Base-by-base conservation (phyloP, 495 filamentous ascomycete genomes). In the Neurospora sp. region DNA sequence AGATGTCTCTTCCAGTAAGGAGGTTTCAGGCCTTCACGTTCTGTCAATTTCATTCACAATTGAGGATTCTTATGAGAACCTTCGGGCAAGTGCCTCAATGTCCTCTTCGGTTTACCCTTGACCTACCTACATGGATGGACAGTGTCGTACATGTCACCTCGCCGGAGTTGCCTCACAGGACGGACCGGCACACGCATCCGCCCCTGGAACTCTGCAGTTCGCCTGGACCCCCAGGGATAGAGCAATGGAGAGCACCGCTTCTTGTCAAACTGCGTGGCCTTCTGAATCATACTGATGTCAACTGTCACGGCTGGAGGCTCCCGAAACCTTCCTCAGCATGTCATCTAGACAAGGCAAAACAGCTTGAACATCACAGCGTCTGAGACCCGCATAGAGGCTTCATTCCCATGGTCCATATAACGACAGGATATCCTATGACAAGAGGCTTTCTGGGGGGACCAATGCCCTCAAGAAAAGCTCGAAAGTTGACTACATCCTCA, bases 371-470 rank as follows among this genome's bases (percentile, higher is more conserved):
- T 66, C 74, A 72, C 76, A 74, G 37, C 71, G 76, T 69, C 37
- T 75, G 44, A 75, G 70, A 75, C 76, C 42, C 74, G 74, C 78
- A 77, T 75, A 70, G 72, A 60, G 69, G 72, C 54, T 69, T 60
- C 49, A 27, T 14, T 16, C 54, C 23, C 27, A 37, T 1, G 12
- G 14, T 18, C 27, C 54, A 9, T 35, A 35, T 18, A 9, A 31
- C 7, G 54, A 31, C 6, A 62, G 12, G 14, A 31, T 31, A 16
- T 31, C 23, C 12, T 62, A 18, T 7, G 23, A 18, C 5, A 2
- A 62, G 54, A 62, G 54, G 27, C 14, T 62, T 12, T 35, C 7
- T 6, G 9, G 14, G 54, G 5, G 14, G 27, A 14, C 27, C 54
- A 66, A 18, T 66, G 6, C 54, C 23, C 27, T 35, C 54, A 66